Conservation (phyloP, 257 asterid genomes). For the Solanum ossicruentum region DNA sequence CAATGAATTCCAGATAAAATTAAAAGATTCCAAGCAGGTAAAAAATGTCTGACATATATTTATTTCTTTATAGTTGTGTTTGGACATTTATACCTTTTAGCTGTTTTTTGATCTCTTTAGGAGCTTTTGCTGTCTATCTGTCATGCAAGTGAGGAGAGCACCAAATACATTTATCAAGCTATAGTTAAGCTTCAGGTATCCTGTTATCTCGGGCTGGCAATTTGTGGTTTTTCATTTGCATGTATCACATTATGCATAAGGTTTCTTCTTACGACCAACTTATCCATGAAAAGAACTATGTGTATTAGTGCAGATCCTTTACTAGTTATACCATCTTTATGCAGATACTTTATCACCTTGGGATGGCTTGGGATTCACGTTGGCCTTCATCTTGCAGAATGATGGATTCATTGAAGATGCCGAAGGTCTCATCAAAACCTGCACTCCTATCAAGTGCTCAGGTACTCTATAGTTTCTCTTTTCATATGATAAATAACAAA, state of each 20-base stretch:
- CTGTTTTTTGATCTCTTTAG: conserved; percentile 26
- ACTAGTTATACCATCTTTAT: neutral
- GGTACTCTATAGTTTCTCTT: conserved; percentile 29
- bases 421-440: conserved; percentile 39
- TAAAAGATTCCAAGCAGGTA: conserved; percentile 78
- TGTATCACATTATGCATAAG: neutral
- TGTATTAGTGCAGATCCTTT: neutral
- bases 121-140: conserved; percentile 77
- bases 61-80: neutral
- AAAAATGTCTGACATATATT: neutral
- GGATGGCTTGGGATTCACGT: conserved; percentile 84
- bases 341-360: conserved; percentile 90
- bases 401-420: conserved; percentile 24
- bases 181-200: conserved; percentile 87
- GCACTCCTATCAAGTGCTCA: conserved; percentile 42
- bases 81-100: neutral
- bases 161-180: conserved; percentile 69
- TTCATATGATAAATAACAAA: neutral
- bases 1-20: conserved; percentile 49
- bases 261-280: neutral
- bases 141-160: conserved; percentile 90
- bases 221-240: neutral
- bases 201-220: conserved; percentile 1
- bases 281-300: neutral
- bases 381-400: conserved; percentile 44